A percentile compares a stretch with the other conserved stretches of the same genome.
These are phyloP conservation scores for Vitis rupestris DNA, from an alignment of 164 flowering plant species.

Conservation along the genomic window DNA sequence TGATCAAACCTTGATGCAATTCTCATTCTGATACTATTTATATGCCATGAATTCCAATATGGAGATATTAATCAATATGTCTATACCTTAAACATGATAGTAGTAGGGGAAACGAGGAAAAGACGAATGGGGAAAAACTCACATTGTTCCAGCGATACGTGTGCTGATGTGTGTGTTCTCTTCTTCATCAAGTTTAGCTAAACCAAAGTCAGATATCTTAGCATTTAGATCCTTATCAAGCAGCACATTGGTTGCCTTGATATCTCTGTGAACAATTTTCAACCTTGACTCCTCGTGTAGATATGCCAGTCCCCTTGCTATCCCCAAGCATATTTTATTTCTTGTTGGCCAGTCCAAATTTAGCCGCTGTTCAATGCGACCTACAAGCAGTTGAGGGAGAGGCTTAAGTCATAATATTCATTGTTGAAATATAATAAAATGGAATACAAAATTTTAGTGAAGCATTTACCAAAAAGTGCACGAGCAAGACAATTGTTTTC, in stretches of 20 bases:
- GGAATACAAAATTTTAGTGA: background rate
- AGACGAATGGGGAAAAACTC: constrained; percentile 18
- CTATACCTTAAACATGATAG: too few species aligned
- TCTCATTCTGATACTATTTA: too few species aligned
- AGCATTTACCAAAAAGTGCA: constrained; percentile 49
- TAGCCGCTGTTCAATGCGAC: constrained; percentile 30
- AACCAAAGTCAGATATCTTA: constrained; percentile 83
- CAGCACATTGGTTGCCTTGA: constrained; percentile 65
- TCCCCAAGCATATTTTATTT: constrained; percentile 50
- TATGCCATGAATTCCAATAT: too few species aligned
- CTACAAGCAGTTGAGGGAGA: constrained; percentile 10
- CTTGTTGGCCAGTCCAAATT: constrained; percentile 66
- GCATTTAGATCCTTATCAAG: constrained; percentile 70
- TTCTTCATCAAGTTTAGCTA: constrained; percentile 76
- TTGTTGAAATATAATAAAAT: background rate
- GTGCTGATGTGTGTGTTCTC: constrained; percentile 79
- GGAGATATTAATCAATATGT: too few species aligned
- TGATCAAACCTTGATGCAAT: too few species aligned
- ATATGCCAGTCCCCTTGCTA: constrained; percentile 67
- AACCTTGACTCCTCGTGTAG: constrained; percentile 71
- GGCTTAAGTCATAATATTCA: too few species aligned
- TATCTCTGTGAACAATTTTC: constrained; percentile 74
- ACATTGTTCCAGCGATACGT: constrained; percentile 80
- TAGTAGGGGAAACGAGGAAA: background rate
- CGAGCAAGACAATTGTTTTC: constrained; percentile 69